A percentile compares a stretch with the other conserved stretches of the same genome.
phyloP scores from a whole-genome alignment of 805 yeast species.

The Kazachstania viticola region DNA sequence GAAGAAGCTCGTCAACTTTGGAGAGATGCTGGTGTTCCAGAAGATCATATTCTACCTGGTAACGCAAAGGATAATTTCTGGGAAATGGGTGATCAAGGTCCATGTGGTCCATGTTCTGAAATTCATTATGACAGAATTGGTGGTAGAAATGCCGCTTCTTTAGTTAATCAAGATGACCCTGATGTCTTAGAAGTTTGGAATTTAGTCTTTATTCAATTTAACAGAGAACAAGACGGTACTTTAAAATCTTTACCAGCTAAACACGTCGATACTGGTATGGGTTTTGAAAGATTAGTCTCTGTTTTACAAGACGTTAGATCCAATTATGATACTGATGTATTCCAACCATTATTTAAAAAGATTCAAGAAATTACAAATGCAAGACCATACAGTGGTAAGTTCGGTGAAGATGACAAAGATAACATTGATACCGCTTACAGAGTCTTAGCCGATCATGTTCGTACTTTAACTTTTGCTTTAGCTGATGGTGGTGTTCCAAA shows the following conservation, averaged over 20 bases:
- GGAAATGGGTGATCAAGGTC: slow-evolving; percentile 99
- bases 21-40: slow-evolving; percentile 79
- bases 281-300: slow-evolving; percentile 94
- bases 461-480: slow-evolving; percentile 91
- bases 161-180: slow-evolving; percentile 96
- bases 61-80: slow-evolving; percentile 87
- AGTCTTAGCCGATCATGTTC: slow-evolving; percentile 95
- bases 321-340: slow-evolving; percentile 95
- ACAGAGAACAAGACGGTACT: slow-evolving; percentile 80
- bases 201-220: slow-evolving; percentile 91
- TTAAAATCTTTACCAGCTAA: slow-evolving; percentile 81
- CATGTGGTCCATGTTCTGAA: slow-evolving; percentile 99
- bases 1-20: slow-evolving; percentile 83
- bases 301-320: slow-evolving; percentile 83
- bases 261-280: slow-evolving; percentile 98
- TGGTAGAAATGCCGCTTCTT: slow-evolving; percentile 84
- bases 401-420: slow-evolving; percentile 84
- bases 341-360: slow-evolving; percentile 72
- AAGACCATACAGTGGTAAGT: slow-evolving; percentile 82
- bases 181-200: slow-evolving; percentile 97
- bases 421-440: slow-evolving; percentile 98
- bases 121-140: slow-evolving; percentile 97
- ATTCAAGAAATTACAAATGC: slow-evolving; percentile 91
- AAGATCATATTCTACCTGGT: slow-evolving; percentile 90
- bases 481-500: slow-evolving; percentile 99